Base-by-base conservation (phyloP, 2,329 filamentous ascomycete species). In the Ophiocordyceps sinensis region DNA sequence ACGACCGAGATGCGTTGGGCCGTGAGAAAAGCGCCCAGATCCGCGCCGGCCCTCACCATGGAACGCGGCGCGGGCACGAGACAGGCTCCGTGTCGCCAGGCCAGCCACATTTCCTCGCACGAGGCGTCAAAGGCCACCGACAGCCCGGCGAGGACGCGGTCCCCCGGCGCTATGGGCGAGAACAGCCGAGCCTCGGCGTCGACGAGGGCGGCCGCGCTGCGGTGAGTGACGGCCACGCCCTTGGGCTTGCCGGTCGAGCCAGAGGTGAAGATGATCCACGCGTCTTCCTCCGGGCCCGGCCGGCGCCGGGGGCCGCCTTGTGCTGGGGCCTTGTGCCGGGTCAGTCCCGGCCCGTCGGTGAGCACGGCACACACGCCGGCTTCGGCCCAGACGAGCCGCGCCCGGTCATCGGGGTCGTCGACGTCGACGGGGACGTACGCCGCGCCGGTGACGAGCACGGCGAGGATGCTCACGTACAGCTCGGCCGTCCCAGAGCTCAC, bases 221-320 rank as follows among this genome's bases (percentile, higher is more conserved):
- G 44, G 31, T 53, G 49, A 3, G 46, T 48, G 28, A 53, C 45
- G 4, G 50, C 43, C 10, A 49, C 50, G 12, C 51, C 51, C 35
- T 53, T 53, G 3, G 51, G 50, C 41, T 49, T 50, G 6, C 48
- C 49, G 3, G 48, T 50, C 9, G 43, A 46, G 5, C 48, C 49
- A 10, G 49, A 50, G 8, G 51, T 53, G 37, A 50, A 52, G 28
- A 53, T 53, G 31, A 53, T 47, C 49, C 49, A 51, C 11, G 49
- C 49, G 23, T 51, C 49, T 34, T 51, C 39, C 11, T 48, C 47
- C 9, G 39, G 37, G 2, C 31, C 26, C 7, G 49, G 49, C 3
- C 36, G 38, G 6, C 41, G 37, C 11, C 36, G 35, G 7, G 28
- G 21, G 21, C 40, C 43, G 5, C 34, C 23, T 2, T 44, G 34